Base-by-base conservation (phyloP, 1,284 basidiomycete genomes). In the Moniliophthora roreri region DNA sequence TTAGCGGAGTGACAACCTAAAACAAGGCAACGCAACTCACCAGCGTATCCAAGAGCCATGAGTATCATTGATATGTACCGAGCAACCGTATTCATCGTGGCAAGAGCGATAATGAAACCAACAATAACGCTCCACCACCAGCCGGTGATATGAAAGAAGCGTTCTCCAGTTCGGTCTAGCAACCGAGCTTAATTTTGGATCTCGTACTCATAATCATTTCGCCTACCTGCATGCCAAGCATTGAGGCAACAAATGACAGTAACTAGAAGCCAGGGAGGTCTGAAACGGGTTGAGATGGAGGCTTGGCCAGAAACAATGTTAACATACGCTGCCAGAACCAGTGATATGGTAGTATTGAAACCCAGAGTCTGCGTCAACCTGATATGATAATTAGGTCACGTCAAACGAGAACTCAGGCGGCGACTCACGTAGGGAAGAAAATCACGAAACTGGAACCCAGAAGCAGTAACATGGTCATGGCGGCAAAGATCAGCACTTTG, bases 341-440 rank as follows among this genome's bases (percentile, higher is more conserved):
- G 69, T 10, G 80, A 84, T 26, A 80, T 68, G 0, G 80, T 84
- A 2, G 80, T 83, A 18, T 61, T 69, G 69, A 81, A 89, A 3
- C 85, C 86, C 16, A 90, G 77, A 0, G 86, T 90, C 5, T 73
- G 69, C 0, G 85, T 83, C 46, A 90, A 69, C 0, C 85, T 85
- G n/a, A 32, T 6, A 47, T 49, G 44, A 47, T 57, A 23, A 3
- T 13, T 13, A 11, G 11, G 8, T 4, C 7, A 28, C 24, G 24
- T 13, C 11, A 28, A 35, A 32, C 23, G n/a, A 18, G n/a, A 26
- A 51, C 38, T n/a, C 15, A n/a, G n/a, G 4, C 15, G 28, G 16
- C n/a, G 5, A 68, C 77, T 50, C 59, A 84, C 81, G 85, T 87
- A 11, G 84, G 84, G 71, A 89, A 91, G 74, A 87, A 91, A 58